A percentile compares a stretch with the other conserved stretches of the same genome.
phyloP scores from a whole-genome alignment of 1,284 basidiomycete species.

The Farysia itapuensis region DNA sequence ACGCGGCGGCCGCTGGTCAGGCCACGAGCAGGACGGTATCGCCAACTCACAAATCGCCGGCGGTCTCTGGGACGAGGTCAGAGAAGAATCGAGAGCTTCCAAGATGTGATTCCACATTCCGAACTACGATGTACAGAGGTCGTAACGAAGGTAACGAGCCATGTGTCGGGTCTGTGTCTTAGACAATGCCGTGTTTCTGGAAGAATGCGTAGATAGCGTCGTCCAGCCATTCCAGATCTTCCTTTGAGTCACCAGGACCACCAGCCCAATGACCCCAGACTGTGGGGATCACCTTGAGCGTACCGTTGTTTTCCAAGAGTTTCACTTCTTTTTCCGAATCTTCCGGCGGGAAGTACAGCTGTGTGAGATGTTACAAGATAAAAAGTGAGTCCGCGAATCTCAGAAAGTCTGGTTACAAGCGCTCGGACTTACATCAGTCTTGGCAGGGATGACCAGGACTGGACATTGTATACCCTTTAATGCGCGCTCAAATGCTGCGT shows the following conservation, averaged over 20 bases:
- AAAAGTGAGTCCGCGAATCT: no score
- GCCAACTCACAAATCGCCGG: slow-evolving; percentile 15
- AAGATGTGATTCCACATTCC: no score
- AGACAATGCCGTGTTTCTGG: slow-evolving; percentile 13
- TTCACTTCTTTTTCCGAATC: slow-evolving; percentile 24
- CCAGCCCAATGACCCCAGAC: slow-evolving; percentile 47
- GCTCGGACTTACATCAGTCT: slow-evolving; percentile 14
- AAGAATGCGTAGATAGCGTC: slow-evolving; percentile 25
- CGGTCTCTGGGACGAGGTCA: slow-evolving; percentile 38
- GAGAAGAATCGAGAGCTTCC: slow-evolving; percentile 21
- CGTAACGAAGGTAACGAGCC: no score
- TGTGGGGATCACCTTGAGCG: slow-evolving; percentile 32
- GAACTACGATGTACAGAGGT: no score
- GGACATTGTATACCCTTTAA: slow-evolving; percentile 25
- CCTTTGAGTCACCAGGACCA: slow-evolving; percentile 25
- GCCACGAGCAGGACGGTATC: slow-evolving; percentile 19
- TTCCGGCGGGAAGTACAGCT: slow-evolving; percentile 46
- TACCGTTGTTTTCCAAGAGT: slow-evolving; percentile 23
- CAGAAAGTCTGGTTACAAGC: no score
- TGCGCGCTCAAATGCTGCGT: slow-evolving; percentile 29
- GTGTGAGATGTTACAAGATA: no score
- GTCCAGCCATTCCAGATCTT: slow-evolving; percentile 36
- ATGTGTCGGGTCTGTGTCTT: no score
- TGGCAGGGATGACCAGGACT: slow-evolving; percentile 26
- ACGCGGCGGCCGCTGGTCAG: slow-evolving; percentile 17